Base-by-base conservation (phyloP, 129 eudicot genomes). In the Chrysanthemum lavandulifolium region DNA sequence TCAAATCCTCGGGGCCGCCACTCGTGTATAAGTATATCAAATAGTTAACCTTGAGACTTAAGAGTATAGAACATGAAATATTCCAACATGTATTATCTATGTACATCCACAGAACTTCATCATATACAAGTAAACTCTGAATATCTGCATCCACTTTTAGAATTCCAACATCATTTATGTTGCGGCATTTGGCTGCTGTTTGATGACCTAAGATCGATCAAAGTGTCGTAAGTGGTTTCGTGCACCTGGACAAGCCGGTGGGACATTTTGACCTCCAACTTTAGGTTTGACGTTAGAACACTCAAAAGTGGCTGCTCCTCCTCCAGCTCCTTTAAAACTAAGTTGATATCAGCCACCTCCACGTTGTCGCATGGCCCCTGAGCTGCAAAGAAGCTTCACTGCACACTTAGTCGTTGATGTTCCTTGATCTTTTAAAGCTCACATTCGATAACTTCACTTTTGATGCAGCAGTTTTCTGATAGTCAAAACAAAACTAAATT, bases 371-470 rank as follows among this genome's bases (percentile, higher is more conserved):
- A 89, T 8, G 88, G 92, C 60, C 3, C 54, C 55, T 10, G 61
- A 40, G 64, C 93, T 89, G 79, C 96, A 89, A 14, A 8, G 4
- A 13, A 89, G 29, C 54, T 55, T 78, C 29, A 89, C 33, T 0
- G 86, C 88, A 12, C 47, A 79, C 60, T 63, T 56, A 13, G 73
- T 75, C 53, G 57, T 11, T 3, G 86, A 60, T 14, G 96, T 79
- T 10, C 88, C 59, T 62, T 73, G 1, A 88, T 71, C 72, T 80
- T 88, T 65, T 76, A 29, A 86, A 73, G 53, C 57, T 69, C 23
- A 90, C 48, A 10, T 87, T 74, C 23, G 87, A 74, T 3, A 90
- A 13, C 73, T 90, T 79, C n/a, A 90, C 84, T 18, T 69, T 73
- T 13, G 97, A 87, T 3, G 96, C 83, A 13, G 43, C 12, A 76